These are phyloP conservation scores for Xylaria venustula DNA, from an alignment of 495 filamentous ascomycete species.

Conservation along the genomic window DNA sequence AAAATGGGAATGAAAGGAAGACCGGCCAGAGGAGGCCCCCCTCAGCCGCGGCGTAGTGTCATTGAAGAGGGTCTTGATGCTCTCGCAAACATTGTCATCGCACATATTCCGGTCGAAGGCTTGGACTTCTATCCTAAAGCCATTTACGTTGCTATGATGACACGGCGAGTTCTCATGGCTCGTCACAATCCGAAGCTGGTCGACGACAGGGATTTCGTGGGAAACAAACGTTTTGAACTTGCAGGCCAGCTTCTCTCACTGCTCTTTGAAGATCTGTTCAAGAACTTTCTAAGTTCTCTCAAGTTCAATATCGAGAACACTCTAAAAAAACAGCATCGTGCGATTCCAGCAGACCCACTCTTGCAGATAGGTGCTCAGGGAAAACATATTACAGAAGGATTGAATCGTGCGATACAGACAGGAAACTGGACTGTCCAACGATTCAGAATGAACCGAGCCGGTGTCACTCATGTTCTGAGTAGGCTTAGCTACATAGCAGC, in stretches of 20 bases:
- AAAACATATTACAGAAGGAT: slow-evolving; percentile 79
- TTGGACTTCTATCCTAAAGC: slow-evolving; percentile 94
- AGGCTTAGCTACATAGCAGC: slow-evolving; percentile 94
- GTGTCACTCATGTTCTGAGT: slow-evolving; percentile 94
- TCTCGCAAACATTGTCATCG: slow-evolving; percentile 84
- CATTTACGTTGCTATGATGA: slow-evolving; percentile 94
- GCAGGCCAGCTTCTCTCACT: slow-evolving; percentile 93
- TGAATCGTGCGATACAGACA: slow-evolving; percentile 92
- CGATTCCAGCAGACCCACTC: slow-evolving; percentile 80
- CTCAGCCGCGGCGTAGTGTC: slow-evolving; percentile 58
- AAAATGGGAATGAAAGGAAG: slow-evolving; percentile 73
- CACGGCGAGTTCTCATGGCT: slow-evolving; percentile 88
- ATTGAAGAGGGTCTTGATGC: slow-evolving; percentile 89
- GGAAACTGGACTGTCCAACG: slow-evolving; percentile 97
- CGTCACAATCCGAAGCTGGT: slow-evolving; percentile 82
- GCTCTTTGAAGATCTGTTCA: slow-evolving; percentile 96
- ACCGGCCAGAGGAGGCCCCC: slow-evolving; percentile 29
- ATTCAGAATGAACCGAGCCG: slow-evolving; percentile 97
- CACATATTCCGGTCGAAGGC: slow-evolving; percentile 85
- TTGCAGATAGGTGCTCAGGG: slow-evolving; percentile 73
- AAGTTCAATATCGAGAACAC: slow-evolving; percentile 92
- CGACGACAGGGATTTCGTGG: slow-evolving; percentile 96
- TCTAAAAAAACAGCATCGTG: slow-evolving; percentile 82
- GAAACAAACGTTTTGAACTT: slow-evolving; percentile 93
- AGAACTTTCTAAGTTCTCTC: slow-evolving; percentile 82